Conservation (phyloP, 495 filamentous ascomycete genomes). For the Neurospora sp. region DNA sequence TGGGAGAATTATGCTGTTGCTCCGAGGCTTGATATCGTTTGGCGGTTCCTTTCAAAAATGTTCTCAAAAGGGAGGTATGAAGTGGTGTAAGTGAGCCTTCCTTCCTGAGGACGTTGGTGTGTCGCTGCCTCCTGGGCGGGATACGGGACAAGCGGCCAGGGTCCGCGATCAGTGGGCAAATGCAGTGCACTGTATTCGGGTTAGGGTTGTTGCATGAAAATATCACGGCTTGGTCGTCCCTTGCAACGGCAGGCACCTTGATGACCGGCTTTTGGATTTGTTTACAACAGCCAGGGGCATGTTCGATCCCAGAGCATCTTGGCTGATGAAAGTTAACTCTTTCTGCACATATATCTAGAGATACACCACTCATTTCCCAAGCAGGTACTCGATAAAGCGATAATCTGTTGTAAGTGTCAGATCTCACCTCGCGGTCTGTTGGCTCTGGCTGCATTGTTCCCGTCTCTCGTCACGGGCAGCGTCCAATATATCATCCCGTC, state of each 20-base stretch:
- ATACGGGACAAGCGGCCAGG: background rate
- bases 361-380: background rate
- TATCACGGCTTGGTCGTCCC: background rate
- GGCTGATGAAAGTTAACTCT: background rate
- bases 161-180: background rate
- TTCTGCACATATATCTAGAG: background rate
- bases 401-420: background rate
- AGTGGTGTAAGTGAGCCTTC: background rate
- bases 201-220: background rate
- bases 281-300: background rate
- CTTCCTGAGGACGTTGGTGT: background rate
- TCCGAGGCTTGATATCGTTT: background rate
- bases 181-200: background rate
- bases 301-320: background rate
- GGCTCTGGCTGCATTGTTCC: background rate
- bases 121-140: background rate
- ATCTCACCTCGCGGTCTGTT: background rate
- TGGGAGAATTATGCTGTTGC: background rate
- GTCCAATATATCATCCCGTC: background rate
- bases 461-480: background rate
- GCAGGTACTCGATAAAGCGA: background rate
- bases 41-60: background rate
- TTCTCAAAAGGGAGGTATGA: background rate
- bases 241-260: background rate
- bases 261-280: background rate